These are phyloP conservation scores for Calonectria leucothoes DNA, from an alignment of 2,329 filamentous ascomycete genomes.

Conservation along the genomic window DNA sequence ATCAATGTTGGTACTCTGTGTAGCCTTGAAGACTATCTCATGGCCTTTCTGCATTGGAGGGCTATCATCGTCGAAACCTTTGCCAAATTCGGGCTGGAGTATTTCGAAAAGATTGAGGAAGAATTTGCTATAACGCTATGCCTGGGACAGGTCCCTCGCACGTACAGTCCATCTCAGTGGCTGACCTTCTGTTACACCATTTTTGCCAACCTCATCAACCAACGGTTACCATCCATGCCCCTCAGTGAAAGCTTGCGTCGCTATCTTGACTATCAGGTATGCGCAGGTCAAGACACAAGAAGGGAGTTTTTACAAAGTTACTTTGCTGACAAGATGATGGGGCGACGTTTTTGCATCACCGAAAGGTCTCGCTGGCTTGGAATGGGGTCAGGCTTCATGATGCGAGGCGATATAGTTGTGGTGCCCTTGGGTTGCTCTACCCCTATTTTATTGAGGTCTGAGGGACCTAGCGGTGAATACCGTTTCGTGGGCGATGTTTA, in stretches of 20 bases:
- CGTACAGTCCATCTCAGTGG: not conserved
- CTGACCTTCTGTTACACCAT: not conserved
- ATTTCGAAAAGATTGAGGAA: not conserved
- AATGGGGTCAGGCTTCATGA: not conserved
- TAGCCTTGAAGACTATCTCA: not conserved
- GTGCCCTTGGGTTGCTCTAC: not conserved
- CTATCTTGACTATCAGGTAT: too few relatives aligned
- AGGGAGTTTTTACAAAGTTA: not conserved
- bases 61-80: not conserved
- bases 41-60: not conserved
- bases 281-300: too few relatives aligned
- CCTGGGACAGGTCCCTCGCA: not conserved
- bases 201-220: not conserved
- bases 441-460: not conserved
- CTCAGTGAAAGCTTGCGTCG: too few relatives aligned
- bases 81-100: not conserved
- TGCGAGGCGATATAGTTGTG: not conserved
- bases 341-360: not conserved
- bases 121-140: not conserved
- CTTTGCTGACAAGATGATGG: not conserved
- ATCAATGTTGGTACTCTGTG: not conserved
- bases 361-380: not conserved
- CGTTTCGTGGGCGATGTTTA: not conserved
- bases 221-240: not conserved
- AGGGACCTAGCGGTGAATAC: not conserved